Conservation (phyloP, 2,329 filamentous ascomycete genomes). For the Periconia sp. region DNA sequence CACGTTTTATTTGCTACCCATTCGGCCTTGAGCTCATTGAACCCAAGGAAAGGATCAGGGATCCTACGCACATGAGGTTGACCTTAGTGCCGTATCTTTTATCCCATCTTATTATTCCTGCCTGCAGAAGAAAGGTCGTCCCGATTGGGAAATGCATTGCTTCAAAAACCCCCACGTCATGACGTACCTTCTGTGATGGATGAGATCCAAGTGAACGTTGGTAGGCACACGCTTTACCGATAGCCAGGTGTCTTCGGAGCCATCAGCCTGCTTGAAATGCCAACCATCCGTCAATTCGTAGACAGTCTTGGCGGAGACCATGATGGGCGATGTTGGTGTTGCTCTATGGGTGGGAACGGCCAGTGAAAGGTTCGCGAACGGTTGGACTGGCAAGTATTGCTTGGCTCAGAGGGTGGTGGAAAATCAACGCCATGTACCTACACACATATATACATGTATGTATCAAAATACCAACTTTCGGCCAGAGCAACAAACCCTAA, state of each 20-base stretch:
- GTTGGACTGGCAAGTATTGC: no score
- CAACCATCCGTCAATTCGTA: conserved; percentile 45
- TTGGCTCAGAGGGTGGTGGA: no score
- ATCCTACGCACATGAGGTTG: conserved; percentile 39
- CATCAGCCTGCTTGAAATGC: conserved; percentile 50
- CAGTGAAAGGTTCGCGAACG: no score
- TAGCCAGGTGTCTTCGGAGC: conserved; percentile 45
- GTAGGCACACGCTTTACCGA: conserved; percentile 49
- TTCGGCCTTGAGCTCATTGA: conserved; percentile 53
- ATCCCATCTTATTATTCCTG: background rate
- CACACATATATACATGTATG: no score
- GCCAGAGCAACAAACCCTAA: no score
- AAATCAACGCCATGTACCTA: no score
- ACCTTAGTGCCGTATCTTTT: background rate
- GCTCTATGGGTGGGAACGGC: background rate
- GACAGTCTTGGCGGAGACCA: conserved; percentile 26
- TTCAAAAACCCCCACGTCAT: conserved; percentile 15
- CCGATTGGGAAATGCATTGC: conserved; percentile 14
- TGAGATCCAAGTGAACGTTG: conserved; percentile 52
- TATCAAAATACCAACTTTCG: no score
- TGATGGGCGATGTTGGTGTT: conserved; percentile 10
- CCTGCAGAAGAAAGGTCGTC: background rate
- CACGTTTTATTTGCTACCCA: conserved; percentile 54
- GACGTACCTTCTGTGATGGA: conserved; percentile 50
- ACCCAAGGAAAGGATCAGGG: conserved; percentile 53